phyloP scores from a whole-genome alignment of 2,329 filamentous ascomycete genomes.

The Sordariomycetes sp. region DNA sequence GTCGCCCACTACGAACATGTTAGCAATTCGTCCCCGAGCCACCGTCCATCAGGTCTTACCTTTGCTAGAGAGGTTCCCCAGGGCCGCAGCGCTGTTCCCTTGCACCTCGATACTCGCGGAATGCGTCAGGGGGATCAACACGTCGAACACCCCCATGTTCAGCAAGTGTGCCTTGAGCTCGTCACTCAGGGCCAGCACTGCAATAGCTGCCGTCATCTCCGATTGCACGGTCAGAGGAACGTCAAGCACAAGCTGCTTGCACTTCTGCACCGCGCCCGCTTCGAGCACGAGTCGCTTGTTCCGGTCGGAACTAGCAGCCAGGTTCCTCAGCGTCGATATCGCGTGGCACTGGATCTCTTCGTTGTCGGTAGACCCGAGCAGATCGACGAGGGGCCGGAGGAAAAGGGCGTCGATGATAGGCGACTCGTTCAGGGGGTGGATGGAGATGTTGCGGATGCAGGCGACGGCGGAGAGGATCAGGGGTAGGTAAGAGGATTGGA shows the following conservation, averaged over 20 bases:
- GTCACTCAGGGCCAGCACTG: conserved; percentile 88
- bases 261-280: conserved; percentile 94
- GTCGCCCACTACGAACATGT: conserved; percentile 61
- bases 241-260: conserved; percentile 89
- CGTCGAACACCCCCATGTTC: conserved; percentile 89
- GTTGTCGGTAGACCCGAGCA: conserved; percentile 90
- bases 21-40: background rate
- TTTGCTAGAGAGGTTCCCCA: conserved; percentile 95
- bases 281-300: conserved; percentile 98
- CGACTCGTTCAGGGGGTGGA: conserved; percentile 94
- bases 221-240: conserved; percentile 93
- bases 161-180: conserved; percentile 88
- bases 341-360: conserved; percentile 99
- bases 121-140: conserved; percentile 88
- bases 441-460: conserved; percentile 97
- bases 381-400: conserved; percentile 82
- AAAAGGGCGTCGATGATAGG: conserved; percentile 98
- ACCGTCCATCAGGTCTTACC: conserved; percentile 38
- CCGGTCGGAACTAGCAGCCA: conserved; percentile 91
- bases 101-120: conserved; percentile 96
- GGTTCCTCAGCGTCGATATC: conserved; percentile 89
- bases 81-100: conserved; percentile 90
- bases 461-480: conserved; percentile 94
- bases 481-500: conserved; percentile 91
- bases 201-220: conserved; percentile 99